phyloP scores from a whole-genome alignment of 2,329 filamentous ascomycete genomes.

The Hymenoscyphus linearis region DNA sequence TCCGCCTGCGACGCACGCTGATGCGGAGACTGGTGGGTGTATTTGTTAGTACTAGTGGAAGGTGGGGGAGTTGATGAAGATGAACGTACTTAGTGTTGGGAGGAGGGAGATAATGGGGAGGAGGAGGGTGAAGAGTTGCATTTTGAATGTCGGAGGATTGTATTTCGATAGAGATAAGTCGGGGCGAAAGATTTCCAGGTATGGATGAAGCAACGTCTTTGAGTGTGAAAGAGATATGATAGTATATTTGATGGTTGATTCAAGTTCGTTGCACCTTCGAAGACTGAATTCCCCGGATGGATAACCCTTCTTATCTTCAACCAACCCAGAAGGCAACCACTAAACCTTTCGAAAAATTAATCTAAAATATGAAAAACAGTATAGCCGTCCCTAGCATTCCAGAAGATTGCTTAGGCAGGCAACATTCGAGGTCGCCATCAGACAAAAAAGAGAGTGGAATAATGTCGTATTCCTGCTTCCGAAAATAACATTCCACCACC shows the following conservation, averaged over 20 bases:
- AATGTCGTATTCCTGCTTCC: too few relatives aligned
- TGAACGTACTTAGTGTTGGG: background rate
- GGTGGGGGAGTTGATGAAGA: too few relatives aligned
- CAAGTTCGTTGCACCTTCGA: background rate
- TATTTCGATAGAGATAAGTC: background rate
- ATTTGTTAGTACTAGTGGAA: constrained; percentile 10
- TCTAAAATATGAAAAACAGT: background rate
- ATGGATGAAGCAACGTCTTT: background rate
- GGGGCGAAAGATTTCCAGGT: background rate
- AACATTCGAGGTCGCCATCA: background rate
- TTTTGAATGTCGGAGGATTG: background rate
- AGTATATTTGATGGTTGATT: background rate
- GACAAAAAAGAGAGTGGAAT: background rate
- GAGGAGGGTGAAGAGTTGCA: background rate
- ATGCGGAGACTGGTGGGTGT: constrained; percentile 10
- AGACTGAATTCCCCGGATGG: background rate
- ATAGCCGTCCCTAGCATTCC: background rate
- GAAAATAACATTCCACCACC: too few relatives aligned
- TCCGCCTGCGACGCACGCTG: constrained; percentile 22
- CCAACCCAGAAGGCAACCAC: background rate
- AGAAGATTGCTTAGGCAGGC: background rate
- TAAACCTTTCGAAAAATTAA: background rate
- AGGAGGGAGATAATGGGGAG: background rate
- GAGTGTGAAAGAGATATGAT: background rate
- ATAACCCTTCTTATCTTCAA: constrained; percentile 1